phyloP scores from a whole-genome alignment of 1,284 basidiomycete genomes.

The Exobasidium rhododendri region DNA sequence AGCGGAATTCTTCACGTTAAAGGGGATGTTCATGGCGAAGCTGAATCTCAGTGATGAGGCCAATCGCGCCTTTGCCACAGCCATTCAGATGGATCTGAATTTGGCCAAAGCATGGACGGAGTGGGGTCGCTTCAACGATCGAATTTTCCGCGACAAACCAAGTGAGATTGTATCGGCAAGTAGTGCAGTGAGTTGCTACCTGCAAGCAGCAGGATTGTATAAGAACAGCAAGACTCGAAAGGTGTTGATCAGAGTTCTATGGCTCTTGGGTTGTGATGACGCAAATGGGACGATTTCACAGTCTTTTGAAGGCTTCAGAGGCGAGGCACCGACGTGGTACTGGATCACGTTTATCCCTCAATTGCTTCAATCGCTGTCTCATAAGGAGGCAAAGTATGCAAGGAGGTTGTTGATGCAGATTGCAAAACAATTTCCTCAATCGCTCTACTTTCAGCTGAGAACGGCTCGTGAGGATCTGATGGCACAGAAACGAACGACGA shows the following conservation, averaged over 20 bases:
- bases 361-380: slow-evolving; percentile 82
- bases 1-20: slow-evolving; percentile 98
- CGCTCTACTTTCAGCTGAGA: slow-evolving; percentile 90
- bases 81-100: slow-evolving; percentile 87
- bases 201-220: slow-evolving; percentile 94
- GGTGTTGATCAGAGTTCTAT: slow-evolving; percentile 84
- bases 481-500: slow-evolving; percentile 56
- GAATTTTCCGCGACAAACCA: slow-evolving; percentile 70
- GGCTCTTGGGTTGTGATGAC: slow-evolving; percentile 95
- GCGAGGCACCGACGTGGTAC: slow-evolving; percentile 95
- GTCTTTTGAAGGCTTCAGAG: slow-evolving; percentile 93
- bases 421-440: slow-evolving; percentile 92
- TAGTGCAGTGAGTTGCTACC: slow-evolving; percentile 92
- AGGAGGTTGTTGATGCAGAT: slow-evolving; percentile 83
- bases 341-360: slow-evolving; percentile 99
- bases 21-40: slow-evolving; percentile 96
- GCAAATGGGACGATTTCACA: slow-evolving; percentile 70
- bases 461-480: slow-evolving; percentile 80
- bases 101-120: slow-evolving; percentile 98
- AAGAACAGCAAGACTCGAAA: slow-evolving; percentile 92
- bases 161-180: slow-evolving; percentile 62
- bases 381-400: slow-evolving; percentile 89
- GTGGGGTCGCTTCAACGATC: slow-evolving; percentile 94
- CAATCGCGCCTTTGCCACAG: slow-evolving; percentile 71
- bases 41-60: slow-evolving; percentile 85